phyloP scores from a whole-genome alignment of 768 basidiomycete genomes.

The Leccinum longicurvipes region DNA sequence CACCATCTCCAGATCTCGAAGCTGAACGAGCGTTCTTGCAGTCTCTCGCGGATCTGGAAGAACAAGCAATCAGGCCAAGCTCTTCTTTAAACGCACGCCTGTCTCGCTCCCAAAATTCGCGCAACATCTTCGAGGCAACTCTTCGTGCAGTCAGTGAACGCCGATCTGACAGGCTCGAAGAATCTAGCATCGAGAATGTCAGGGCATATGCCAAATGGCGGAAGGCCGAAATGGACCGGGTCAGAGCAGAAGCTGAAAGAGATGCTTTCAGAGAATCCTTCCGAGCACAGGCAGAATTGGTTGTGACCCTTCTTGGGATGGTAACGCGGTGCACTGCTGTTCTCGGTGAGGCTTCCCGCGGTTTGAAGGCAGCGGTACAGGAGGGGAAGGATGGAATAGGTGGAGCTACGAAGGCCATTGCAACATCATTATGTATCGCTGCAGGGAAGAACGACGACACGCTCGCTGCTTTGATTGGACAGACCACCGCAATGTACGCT shows the following conservation, averaged over 20 bases:
- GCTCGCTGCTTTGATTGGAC: slow-evolving; percentile 65
- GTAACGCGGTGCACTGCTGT: slow-evolving; percentile 75
- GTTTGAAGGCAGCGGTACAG: slow-evolving; percentile 38
- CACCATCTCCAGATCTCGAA: slow-evolving; percentile 56
- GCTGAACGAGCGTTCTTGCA: slow-evolving; percentile 70
- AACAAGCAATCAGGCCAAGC: slow-evolving; percentile 56
- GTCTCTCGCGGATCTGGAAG: slow-evolving; percentile 67
- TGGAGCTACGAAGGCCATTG: slow-evolving; percentile 45
- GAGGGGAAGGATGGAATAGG: slow-evolving; percentile 37
- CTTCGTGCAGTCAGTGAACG: slow-evolving; percentile 81
- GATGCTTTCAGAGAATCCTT: slow-evolving; percentile 62
- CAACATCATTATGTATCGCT: slow-evolving; percentile 48
- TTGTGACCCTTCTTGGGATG: slow-evolving; percentile 75
- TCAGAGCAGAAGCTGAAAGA: slow-evolving; percentile 63
- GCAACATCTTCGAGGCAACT: slow-evolving; percentile 81
- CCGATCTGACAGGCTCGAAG: slow-evolving; percentile 75
- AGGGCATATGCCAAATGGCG: slow-evolving; percentile 64
- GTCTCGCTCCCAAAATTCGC: slow-evolving; percentile 69
- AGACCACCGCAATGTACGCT: slow-evolving; percentile 60
- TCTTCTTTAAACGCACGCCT: slow-evolving; percentile 58
- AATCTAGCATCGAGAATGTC: slow-evolving; percentile 63
- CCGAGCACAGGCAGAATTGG: slow-evolving; percentile 58
- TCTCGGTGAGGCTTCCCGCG: slow-evolving; percentile 55
- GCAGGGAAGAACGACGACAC: slow-evolving; percentile 68
- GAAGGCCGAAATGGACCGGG: slow-evolving; percentile 67